Conservation (phyloP, 2,329 filamentous ascomycete species). For the Arthrobotrys entomopaga region DNA sequence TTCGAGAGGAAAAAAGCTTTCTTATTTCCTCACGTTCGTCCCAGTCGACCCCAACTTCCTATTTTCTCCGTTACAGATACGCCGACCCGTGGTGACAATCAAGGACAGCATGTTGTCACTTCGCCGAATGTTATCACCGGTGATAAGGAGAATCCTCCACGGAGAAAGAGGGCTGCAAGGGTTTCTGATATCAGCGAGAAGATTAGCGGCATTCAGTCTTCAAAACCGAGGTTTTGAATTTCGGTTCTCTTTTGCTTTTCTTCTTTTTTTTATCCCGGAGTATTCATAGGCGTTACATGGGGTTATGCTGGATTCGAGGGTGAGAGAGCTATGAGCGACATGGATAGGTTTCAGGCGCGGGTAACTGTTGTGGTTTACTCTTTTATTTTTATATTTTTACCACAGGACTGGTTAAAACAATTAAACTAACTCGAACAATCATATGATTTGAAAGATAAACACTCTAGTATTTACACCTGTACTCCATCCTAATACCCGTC, state of each 20-base stretch:
- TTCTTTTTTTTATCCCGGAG: no score
- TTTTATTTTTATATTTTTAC: no score
- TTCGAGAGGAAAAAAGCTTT: conserved; percentile 21
- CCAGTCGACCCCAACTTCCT: conserved; percentile 22
- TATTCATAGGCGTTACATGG: no score
- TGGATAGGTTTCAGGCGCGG: no score
- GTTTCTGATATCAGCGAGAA: conserved; percentile 14
- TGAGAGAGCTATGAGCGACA: no score
- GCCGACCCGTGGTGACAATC: not conserved
- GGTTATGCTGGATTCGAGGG: no score
- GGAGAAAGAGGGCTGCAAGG: conserved; percentile 38
- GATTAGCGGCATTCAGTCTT: not conserved
- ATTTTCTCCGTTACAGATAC: not conserved
- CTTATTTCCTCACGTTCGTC: conserved; percentile 30
- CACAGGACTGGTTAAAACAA: not conserved
- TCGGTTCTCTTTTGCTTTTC: no score
- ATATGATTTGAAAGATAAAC: not conserved
- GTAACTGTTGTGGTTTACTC: no score
- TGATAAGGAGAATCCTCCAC: conserved; percentile 8
- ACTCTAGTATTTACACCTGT: not conserved
- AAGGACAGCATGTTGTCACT: no score
- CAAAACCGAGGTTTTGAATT: conserved; percentile 1
- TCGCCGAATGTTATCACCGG: not conserved
- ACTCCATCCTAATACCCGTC: not conserved
- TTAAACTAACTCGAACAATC: no score